phyloP scores from a whole-genome alignment of 768 basidiomycete species.

The Cyclocybe aegerita region DNA sequence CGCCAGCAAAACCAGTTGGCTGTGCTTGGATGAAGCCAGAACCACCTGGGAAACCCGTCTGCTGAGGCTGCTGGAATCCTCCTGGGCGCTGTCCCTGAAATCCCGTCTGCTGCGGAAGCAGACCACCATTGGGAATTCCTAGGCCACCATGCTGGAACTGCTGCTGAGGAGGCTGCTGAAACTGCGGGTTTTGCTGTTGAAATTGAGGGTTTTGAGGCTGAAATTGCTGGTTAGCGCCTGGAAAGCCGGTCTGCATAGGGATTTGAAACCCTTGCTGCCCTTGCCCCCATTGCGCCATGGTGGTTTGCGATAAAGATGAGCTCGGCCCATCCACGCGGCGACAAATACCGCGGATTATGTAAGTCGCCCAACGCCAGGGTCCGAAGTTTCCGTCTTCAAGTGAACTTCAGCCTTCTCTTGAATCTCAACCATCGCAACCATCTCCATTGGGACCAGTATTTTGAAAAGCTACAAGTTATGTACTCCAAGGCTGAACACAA shows the following conservation, averaged over 20 bases:
- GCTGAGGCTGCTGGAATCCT: slow-evolving; percentile 60
- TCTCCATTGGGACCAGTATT: no score
- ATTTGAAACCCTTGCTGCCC: slow-evolving; percentile 70
- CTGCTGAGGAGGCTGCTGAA: slow-evolving; percentile 32
- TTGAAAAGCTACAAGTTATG: no score
- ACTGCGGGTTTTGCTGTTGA: slow-evolving; percentile 42
- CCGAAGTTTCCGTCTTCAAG: no score
- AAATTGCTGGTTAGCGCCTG: slow-evolving; percentile 39
- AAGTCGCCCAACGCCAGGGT: slow-evolving; percentile 14
- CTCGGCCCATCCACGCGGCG: slow-evolving; percentile 14
- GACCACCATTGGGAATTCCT: slow-evolving; percentile 33
- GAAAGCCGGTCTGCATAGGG: slow-evolving; percentile 72
- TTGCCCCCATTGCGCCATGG: slow-evolving; percentile 79
- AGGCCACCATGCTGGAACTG: slow-evolving; percentile 37
- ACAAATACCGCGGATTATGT: slow-evolving; percentile 16
- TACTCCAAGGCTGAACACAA: no score
- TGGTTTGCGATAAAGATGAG: slow-evolving; percentile 26
- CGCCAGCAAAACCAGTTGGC: slow-evolving; percentile 49
- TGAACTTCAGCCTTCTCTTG: no score
- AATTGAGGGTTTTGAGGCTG: slow-evolving; percentile 42
- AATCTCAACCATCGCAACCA: no score
- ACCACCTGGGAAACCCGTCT: slow-evolving; percentile 47
- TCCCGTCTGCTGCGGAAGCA: slow-evolving; percentile 66
- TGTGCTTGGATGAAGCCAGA: slow-evolving; percentile 49
- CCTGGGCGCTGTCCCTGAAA: slow-evolving; percentile 41